phyloP scores from a whole-genome alignment of 345 rosid genomes.

The Cardamine chenopodiifolia region DNA sequence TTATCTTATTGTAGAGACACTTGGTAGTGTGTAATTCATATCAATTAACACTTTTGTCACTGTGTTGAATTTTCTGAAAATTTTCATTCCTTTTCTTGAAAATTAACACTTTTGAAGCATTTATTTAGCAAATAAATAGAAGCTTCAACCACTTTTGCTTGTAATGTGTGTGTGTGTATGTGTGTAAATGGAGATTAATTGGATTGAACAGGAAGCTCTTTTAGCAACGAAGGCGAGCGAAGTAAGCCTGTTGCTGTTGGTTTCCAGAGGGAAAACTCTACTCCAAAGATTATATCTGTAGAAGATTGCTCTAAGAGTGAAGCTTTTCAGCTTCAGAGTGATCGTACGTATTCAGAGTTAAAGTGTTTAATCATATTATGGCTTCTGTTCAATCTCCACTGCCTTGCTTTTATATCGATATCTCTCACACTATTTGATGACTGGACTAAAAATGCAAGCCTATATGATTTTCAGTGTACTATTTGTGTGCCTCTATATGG shows the following conservation, averaged over 20 bases:
- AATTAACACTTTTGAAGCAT: not conserved
- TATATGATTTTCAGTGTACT: not conserved
- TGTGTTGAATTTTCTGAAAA: not conserved
- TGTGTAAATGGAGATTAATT: conserved; percentile 48
- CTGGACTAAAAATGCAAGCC: not conserved
- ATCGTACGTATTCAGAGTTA: conserved; percentile 53
- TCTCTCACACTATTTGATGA: not conserved
- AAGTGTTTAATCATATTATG: not conserved
- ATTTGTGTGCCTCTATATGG: not conserved
- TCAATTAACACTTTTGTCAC: no score
- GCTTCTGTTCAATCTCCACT: not conserved
- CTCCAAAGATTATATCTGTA: conserved; percentile 46
- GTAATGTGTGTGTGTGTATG: conserved; percentile 3
- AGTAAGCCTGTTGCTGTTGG: conserved; percentile 45
- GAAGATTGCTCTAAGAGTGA: conserved; percentile 68
- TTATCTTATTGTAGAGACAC: no score
- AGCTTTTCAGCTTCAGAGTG: conserved; percentile 62
- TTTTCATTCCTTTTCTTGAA: not conserved
- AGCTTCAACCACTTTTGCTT: not conserved
- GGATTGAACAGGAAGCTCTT: conserved; percentile 50
- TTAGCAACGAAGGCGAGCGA: conserved; percentile 59
- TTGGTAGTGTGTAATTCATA: not conserved
- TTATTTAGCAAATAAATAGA: not conserved
- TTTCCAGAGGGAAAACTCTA: conserved; percentile 41
- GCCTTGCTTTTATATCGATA: not conserved